Conservation (phyloP, 2,329 filamentous ascomycete species). For the Aspergillus niger region DNA sequence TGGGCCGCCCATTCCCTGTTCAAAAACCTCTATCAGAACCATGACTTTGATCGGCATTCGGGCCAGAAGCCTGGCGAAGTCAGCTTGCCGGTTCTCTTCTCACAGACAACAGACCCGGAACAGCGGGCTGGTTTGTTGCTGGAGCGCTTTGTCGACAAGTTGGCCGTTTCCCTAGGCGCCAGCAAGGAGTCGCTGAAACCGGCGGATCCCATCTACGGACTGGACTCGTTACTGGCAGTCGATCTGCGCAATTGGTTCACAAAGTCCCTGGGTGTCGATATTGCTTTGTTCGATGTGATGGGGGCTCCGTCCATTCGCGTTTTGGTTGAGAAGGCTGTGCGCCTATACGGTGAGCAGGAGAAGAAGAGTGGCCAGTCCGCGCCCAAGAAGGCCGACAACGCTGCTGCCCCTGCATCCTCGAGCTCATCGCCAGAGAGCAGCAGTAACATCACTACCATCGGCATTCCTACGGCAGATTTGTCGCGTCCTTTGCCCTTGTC, state of each 20-base stretch:
- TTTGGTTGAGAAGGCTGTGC: background rate
- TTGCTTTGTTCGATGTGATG: conserved; percentile 10
- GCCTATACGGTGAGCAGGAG: background rate
- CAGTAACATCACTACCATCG: background rate
- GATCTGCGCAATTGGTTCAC: conserved; percentile 10
- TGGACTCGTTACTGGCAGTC: conserved; percentile 6
- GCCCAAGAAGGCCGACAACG: background rate
- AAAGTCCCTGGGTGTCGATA: background rate
- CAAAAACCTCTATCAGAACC: background rate
- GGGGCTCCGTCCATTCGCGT: background rate
- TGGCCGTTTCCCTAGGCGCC: background rate
- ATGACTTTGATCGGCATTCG: background rate
- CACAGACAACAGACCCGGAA: background rate
- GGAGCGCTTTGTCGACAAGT: background rate
- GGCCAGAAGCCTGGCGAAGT: background rate
- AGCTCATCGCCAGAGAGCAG: background rate
- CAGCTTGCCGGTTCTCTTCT: background rate
- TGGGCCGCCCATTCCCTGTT: background rate
- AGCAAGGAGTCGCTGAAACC: background rate
- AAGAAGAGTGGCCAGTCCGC: background rate
- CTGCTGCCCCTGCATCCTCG: background rate
- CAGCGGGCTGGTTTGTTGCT: background rate
- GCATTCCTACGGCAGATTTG: background rate
- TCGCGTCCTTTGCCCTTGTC: background rate
- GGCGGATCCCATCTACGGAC: conserved; percentile 2